These are phyloP conservation scores for Dipsacomyces acuminosporus DNA, from an alignment of 371 early-diverging fungal genomes.

Conservation along the genomic window DNA sequence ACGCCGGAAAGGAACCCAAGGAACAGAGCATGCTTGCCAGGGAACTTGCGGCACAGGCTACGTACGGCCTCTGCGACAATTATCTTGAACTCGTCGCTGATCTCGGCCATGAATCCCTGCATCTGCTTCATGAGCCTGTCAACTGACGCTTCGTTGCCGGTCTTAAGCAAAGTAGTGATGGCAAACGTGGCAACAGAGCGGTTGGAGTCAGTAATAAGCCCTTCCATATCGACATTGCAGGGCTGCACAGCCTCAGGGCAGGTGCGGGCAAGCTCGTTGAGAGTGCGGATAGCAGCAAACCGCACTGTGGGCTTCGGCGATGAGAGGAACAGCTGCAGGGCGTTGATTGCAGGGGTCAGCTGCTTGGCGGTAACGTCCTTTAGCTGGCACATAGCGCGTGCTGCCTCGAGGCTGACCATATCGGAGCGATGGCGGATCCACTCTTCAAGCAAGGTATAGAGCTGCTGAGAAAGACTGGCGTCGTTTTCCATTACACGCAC, in stretches of 20 bases:
- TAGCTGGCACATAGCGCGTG: constrained; percentile 92
- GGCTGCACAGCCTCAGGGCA: constrained; percentile 86
- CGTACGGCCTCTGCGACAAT: constrained; percentile 97
- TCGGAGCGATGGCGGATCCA: constrained; percentile 92
- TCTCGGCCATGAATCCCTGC: constrained; percentile 92
- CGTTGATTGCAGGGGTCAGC: constrained; percentile 87
- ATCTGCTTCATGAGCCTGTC: constrained; percentile 98
- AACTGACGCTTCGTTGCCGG: constrained; percentile 95
- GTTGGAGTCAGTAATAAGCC: constrained; percentile 91
- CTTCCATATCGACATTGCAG: constrained; percentile 97
- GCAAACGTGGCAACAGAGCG: constrained; percentile 98
- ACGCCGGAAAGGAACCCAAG: constrained; percentile 86
- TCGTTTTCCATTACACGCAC: constrained; percentile 90
- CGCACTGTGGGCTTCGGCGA: constrained; percentile 89
- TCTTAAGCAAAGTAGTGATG: constrained; percentile 96
- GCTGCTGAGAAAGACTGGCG: constrained; percentile 59
- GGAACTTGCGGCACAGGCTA: constrained; percentile 93
- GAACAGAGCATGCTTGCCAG: constrained; percentile 90
- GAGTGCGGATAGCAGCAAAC: constrained; percentile 94
- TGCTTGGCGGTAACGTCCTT: constrained; percentile 76
- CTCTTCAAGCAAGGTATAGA: constrained; percentile 82
- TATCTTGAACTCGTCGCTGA: constrained; percentile 97
- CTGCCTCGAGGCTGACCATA: constrained; percentile 97
- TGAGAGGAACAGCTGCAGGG: constrained; percentile 85
- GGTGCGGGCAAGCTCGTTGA: constrained; percentile 84